phyloP scores from a whole-genome alignment of 2,329 filamentous ascomycete genomes.

The Fusarium bulbicola region DNA sequence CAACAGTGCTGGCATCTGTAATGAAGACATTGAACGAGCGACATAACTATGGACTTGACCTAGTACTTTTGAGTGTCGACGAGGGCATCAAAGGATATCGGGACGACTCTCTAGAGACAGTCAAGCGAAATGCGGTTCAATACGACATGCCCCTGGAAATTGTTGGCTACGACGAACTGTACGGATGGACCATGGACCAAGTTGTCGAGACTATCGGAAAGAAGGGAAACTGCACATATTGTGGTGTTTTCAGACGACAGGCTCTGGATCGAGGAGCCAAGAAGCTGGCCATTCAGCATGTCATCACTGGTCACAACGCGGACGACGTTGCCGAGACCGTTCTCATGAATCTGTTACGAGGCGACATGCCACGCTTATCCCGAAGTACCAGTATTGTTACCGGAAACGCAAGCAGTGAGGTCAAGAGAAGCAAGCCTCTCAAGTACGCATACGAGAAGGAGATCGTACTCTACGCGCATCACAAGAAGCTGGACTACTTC shows the following conservation, averaged over 20 bases:
- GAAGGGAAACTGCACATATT: constrained; percentile 99
- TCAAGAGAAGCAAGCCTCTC: constrained; percentile 94
- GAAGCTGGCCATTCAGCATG: constrained; percentile 86
- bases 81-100: constrained; percentile 98
- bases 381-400: constrained; percentile 92
- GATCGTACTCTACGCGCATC: constrained; percentile 96
- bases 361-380: constrained; percentile 86
- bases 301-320: constrained; percentile 97
- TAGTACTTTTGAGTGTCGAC: constrained; percentile 90
- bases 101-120: constrained; percentile 94
- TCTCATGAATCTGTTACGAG: constrained; percentile 94
- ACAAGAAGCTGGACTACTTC: constrained; percentile 97
- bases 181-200: constrained; percentile 99
- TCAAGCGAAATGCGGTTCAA: constrained; percentile 90
- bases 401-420: constrained; percentile 79
- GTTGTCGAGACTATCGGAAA: constrained; percentile 96
- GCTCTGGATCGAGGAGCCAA: constrained; percentile 92
- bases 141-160: constrained; percentile 94
- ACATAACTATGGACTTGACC: constrained; percentile 84
- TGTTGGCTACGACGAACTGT: constrained; percentile 90
- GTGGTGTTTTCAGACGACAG: constrained; percentile 93
- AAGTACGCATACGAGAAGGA: constrained; percentile 99
- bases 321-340: constrained; percentile 98
- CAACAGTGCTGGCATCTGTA: constrained; percentile 92
- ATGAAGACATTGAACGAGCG: constrained; percentile 94